These are phyloP conservation scores for Talaromyces sp. DNA, from an alignment of 2,329 filamentous ascomycete genomes.

Conservation along the genomic window DNA sequence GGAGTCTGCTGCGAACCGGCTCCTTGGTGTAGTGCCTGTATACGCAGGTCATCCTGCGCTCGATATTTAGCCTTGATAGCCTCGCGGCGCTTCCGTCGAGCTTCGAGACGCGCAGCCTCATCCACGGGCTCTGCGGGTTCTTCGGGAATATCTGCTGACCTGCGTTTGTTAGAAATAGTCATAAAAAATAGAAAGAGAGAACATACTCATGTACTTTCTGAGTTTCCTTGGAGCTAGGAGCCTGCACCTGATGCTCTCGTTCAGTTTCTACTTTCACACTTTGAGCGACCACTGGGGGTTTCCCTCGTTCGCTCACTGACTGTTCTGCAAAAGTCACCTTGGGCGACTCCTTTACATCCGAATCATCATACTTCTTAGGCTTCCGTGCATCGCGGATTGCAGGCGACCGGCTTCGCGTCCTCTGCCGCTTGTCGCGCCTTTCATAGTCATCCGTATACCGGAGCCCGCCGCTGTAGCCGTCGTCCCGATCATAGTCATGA, in stretches of 20 bases:
- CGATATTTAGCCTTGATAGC: conserved; percentile 79
- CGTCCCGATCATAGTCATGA: conserved; percentile 48
- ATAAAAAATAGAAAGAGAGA: neutral
- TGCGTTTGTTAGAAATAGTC: neutral
- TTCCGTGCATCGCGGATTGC: conserved; percentile 29
- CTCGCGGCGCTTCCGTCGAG: conserved; percentile 76
- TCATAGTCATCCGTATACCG: conserved; percentile 48
- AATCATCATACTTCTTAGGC: conserved; percentile 35
- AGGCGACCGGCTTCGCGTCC: conserved; percentile 50
- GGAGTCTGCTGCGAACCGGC: conserved; percentile 47
- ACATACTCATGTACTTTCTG: neutral
- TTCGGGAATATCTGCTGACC: conserved; percentile 12
- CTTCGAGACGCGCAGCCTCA: conserved; percentile 77
- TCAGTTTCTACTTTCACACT: conserved; percentile 61
- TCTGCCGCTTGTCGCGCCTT: conserved; percentile 50
- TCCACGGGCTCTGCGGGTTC: conserved; percentile 59
- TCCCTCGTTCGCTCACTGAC: conserved; percentile 60
- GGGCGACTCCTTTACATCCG: conserved; percentile 22
- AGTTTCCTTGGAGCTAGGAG: conserved; percentile 33
- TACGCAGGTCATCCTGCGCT: conserved; percentile 61
- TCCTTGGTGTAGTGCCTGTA: conserved; percentile 64
- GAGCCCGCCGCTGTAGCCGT: conserved; percentile 32
- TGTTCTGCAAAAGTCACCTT: conserved; percentile 50
- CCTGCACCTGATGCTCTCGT: conserved; percentile 55
- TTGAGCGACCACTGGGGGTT: conserved; percentile 54